Base-by-base conservation (phyloP, 257 asterid genomes). In the Penstemon newberryi region DNA sequence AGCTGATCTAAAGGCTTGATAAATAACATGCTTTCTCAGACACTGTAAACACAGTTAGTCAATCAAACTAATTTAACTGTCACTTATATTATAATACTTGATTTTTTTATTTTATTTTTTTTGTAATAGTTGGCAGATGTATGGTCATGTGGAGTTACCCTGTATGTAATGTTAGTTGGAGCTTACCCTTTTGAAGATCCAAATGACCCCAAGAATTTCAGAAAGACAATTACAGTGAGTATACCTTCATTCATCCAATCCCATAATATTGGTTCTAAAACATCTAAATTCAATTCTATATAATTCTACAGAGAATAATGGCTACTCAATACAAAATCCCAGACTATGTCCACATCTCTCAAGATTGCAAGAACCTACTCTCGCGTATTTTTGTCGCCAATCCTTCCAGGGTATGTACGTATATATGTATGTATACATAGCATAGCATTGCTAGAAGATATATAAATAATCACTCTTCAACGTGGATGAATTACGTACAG, bases 181-280 rank as follows among this genome's bases (percentile, higher is more conserved):
- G 91, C 89, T 47, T 88, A 88, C 77, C 96, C 93, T 0, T 88
- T 88, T 69, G 96, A 88, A 78, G 89, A 88, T 67, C 82, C 75
- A 38, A 58, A 77, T 7, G 87, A 88, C 63, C 80, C 87, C 58
- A 88, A 88, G 77, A 86, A 88, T 65, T 88, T 88, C 73, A 78
- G 90, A 45, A 88, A 85, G 74, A 86, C 92, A 4, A 85, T 83
- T 63, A 58, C 87, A 0, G 89, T 87, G 39, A 75, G 77, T 56
- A 8, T 5, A 64, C n/a, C 7, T 12, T 63, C 18, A 3, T 37
- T 55, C 18, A 38, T 49, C 46, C 43, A 1, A 13, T 11, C n/a
- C 9, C 33, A 8, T 33, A 33, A 19, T 10, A 47, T 66, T 3
- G 33, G 45, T 3, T 46, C 36, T 53, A 3, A 59, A 39, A 4